A percentile compares a stretch with the other conserved stretches of the same genome.
These are phyloP conservation scores for Circinella umbellata DNA, from an alignment of 371 early-diverging fungal species.

Conservation along the genomic window DNA sequence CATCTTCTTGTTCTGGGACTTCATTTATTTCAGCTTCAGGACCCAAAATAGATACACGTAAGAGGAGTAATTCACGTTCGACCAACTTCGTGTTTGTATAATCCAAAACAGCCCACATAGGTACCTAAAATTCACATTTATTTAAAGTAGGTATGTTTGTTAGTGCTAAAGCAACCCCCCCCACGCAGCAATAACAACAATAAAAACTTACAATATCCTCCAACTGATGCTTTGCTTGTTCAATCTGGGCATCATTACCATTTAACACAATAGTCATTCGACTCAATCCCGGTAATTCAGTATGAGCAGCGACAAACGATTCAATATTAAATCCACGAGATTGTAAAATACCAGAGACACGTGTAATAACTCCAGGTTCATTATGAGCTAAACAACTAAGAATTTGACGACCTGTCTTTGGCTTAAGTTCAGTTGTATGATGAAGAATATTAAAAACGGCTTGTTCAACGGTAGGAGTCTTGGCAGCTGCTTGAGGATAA, in stretches of 20 bases:
- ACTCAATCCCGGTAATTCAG: slow-evolving; percentile 90
- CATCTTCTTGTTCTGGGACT: slow-evolving; percentile 34
- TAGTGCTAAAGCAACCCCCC: not conserved
- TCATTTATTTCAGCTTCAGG: slow-evolving; percentile 61
- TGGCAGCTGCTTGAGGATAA: not conserved
- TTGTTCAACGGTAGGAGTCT: slow-evolving; percentile 71
- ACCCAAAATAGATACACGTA: slow-evolving; percentile 91
- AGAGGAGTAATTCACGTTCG: slow-evolving; percentile 89
- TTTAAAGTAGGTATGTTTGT: too few species aligned
- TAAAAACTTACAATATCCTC: slow-evolving; percentile 80
- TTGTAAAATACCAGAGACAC: slow-evolving; percentile 91
- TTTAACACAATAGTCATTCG: slow-evolving; percentile 95
- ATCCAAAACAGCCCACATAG: slow-evolving; percentile 97
- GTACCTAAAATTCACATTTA: slow-evolving; percentile 58
- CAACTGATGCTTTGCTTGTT: slow-evolving; percentile 92
- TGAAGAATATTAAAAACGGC: slow-evolving; percentile 89
- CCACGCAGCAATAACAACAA: not conserved
- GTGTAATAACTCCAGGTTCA: slow-evolving; percentile 95
- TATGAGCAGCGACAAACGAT: slow-evolving; percentile 91
- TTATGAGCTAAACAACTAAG: slow-evolving; percentile 94
- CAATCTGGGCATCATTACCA: slow-evolving; percentile 81
- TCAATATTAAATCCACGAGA: slow-evolving; percentile 97
- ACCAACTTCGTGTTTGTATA: slow-evolving; percentile 85
- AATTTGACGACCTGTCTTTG: slow-evolving; percentile 71
- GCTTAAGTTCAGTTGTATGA: slow-evolving; percentile 75